Conservation (phyloP, 345 rosid species). For the Euphorbia tirucalli region DNA sequence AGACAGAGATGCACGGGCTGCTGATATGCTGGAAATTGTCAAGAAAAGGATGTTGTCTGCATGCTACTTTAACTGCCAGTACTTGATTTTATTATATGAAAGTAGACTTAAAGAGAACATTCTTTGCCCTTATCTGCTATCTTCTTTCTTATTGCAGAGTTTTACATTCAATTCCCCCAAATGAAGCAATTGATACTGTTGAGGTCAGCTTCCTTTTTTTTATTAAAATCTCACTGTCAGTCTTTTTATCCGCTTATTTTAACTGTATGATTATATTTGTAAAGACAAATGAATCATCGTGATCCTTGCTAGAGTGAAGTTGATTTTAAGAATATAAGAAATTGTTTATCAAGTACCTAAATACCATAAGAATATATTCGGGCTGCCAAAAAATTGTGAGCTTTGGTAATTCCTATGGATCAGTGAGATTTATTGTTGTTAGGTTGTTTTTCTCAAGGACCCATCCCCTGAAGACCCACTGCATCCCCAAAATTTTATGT, state of each 20-base stretch:
- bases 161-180: slow-evolving; percentile 78
- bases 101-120: neutral
- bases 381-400: neutral
- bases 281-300: neutral
- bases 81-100: neutral
- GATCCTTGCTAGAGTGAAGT: neutral
- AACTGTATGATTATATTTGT: neutral
- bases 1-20: neutral
- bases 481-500: neutral
- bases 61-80: neutral
- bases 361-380: neutral
- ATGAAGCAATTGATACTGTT: slow-evolving; percentile 80
- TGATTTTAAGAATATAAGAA: neutral
- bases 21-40: neutral
- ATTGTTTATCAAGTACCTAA: neutral
- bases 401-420: neutral
- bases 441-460: neutral
- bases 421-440: neutral
- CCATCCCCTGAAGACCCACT: neutral
- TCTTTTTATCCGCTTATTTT: neutral
- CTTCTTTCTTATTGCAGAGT: slow-evolving; percentile 53
- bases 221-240: neutral
- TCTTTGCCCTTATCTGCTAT: neutral
- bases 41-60: neutral
- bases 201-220: slow-evolving; percentile 47